Conservation (phyloP, 1,284 basidiomycete species). For the Melampsora americana region DNA sequence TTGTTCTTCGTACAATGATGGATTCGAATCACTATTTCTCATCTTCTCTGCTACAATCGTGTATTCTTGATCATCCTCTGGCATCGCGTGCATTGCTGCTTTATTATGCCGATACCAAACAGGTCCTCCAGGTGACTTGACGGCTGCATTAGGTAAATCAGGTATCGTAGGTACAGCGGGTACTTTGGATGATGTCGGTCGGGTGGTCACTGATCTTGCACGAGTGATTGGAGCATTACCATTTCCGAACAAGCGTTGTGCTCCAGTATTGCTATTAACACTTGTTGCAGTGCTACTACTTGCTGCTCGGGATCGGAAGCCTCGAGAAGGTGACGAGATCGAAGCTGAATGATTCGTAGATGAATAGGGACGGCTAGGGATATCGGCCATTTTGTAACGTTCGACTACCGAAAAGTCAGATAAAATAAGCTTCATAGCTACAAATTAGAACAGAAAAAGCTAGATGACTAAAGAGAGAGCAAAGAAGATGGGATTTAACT, state of each 20-base stretch:
- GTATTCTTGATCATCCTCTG: neutral
- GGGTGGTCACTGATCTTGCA: neutral
- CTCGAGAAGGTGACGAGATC: slow-evolving; percentile 21
- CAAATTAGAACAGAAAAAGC: neutral
- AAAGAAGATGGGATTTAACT: slow-evolving; percentile 27
- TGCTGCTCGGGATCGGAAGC: slow-evolving; percentile 24
- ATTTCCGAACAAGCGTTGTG: no score
- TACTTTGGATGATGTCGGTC: neutral
- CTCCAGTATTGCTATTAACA: no score
- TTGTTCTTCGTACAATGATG: slow-evolving; percentile 27
- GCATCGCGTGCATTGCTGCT: neutral
- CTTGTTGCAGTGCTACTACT: neutral
- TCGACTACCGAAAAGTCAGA: slow-evolving; percentile 12
- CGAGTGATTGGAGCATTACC: slow-evolving; percentile 11
- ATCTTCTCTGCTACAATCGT: no score
- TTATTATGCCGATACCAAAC: slow-evolving; percentile 40
- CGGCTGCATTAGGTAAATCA: no score
- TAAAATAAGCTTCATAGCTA: neutral
- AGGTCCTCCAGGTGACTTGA: slow-evolving; percentile 32
- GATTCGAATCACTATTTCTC: slow-evolving; percentile 22
- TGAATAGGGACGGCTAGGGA: neutral
- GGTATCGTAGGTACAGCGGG: no score
- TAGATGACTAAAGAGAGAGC: neutral
- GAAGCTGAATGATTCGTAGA: neutral
- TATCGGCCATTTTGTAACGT: slow-evolving; percentile 24